Evolutionary conservation across 2,329 filamentous ascomycete genomes (phyloP), one percentile per base, ranked within the genome.

Genomic region (Epichloe amarillans): DNA sequence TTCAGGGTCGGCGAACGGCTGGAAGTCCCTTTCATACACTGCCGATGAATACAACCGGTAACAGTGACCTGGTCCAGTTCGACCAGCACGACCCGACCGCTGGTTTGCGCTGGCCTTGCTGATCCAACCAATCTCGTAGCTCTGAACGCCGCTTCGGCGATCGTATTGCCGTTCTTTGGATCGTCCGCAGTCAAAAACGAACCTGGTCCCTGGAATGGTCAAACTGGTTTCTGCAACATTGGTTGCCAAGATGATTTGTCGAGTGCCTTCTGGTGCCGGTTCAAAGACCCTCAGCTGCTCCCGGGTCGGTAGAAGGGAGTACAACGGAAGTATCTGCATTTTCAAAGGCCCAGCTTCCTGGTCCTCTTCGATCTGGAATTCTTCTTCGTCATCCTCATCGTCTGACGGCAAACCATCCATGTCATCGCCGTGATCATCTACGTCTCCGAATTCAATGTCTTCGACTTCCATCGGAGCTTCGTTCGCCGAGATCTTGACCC

Each of bases 171-270:
- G 84, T 65, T 96, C 90, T 66, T 98, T 98, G 37, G 87, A 85
- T 47, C 94, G 78, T 36, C 93, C 93, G 57, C 87, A 90, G 66
- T 97, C 91, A 55, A 98, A 96, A 8, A 98, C 93, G 62, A 96
- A 98, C 53, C 88, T 82, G 54, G 95, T 90, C 2, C 89, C 90
- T 0, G 93, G 91, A 52, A 98, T 98, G 0, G 93, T 98, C 63
- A 98, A 76, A 78, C 87, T 94, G 0, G 93, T 98, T 67, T 98
- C 93, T 0, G 93, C 93, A 43, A 98, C 88, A 66, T 98, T 98
- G 42, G 93, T 98, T 0, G 93, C 89, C 40, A 98, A 70, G 4
- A 98, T 85, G 48, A 98, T 86, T 23, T 93, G 77, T 8, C 93
- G 82, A 8, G 86, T 86, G 15, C 86, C 86, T 50, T 90, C 85